Base-by-base conservation (phyloP, 345 rosid species). In the Chamaenerion angustifolium region DNA sequence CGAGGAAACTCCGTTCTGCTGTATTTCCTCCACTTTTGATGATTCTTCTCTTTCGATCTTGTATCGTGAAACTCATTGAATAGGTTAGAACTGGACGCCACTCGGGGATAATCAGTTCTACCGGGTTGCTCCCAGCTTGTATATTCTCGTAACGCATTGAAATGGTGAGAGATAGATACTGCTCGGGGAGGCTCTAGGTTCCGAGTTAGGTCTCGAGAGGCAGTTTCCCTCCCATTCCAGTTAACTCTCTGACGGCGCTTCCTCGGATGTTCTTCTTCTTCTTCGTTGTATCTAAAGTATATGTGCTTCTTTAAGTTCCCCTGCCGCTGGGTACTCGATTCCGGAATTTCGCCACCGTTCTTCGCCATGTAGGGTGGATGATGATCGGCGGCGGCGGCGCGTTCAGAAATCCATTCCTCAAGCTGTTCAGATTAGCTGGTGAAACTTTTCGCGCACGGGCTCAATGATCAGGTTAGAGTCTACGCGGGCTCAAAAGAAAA, bases 181-280 rank as follows among this genome's bases (percentile, higher is more conserved):
- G 37, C 37, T 31, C 45, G 19, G 40, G 25, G 21, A 7, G 58
- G 51, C 47, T 49, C 56, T 8, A 55, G 21, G 12, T 51, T 54
- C 31, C 44, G 11, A 11, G 0, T 43, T 53, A 48, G 68, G 67
- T 66, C 44, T 68, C 54, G 47, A 35, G 45, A 49, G 25, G 45
- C 52, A 27, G 19, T 15, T 37, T 52, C 27, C 12, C 40, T 53
- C 45, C 13, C 48, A 51, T 48, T 58, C 55, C 58, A 61, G 52
- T 35, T 40, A 56, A 17, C 40, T 42, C 21, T 45, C 40, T 5
- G 50, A n/a, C 46, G 46, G 8, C 44, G 31, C 23, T 42, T 9
- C n/a, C 19, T 19, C 53, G 11, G 49, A 17, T 12, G 25, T 8
- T 51, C 49, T 25, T 50, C 48, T 15, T 49, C 55, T n/a, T 12